Percentiles rank a stretch among this genome's conserved stretches.
phyloP scores from a whole-genome alignment of 352 stramenopile species.

The Pythium aphanidermatum region DNA sequence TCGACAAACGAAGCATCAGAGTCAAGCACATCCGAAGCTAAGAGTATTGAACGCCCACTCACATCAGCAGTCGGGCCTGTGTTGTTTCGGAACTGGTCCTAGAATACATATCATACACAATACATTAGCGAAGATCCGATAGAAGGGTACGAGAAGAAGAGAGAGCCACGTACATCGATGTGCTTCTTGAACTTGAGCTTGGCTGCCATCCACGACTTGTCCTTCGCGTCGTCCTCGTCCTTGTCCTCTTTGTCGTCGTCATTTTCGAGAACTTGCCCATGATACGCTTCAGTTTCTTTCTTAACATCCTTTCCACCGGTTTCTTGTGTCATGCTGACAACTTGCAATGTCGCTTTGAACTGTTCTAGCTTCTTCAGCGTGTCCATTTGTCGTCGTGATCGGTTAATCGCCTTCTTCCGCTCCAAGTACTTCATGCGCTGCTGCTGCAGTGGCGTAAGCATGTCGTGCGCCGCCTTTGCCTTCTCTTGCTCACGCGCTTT shows the following conservation, averaged over 20 bases:
- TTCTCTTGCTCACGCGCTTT: slow-evolving; percentile 55
- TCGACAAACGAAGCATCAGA: no score
- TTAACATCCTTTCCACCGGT: slow-evolving; percentile 7
- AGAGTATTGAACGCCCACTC: no score
- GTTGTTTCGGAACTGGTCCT: slow-evolving; percentile 73
- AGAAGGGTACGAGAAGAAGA: no score
- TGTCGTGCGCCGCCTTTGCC: slow-evolving; percentile 51
- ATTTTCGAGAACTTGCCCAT: slow-evolving; percentile 60
- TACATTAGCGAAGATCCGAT: no score
- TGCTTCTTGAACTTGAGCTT: slow-evolving; percentile 89
- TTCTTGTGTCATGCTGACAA: slow-evolving; percentile 15
- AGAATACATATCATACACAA: no score
- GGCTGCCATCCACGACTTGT: slow-evolving; percentile 78
- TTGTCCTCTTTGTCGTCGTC: slow-evolving; percentile 24
- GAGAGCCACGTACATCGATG: slow-evolving; percentile 55
- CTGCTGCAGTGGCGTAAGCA: slow-evolving; percentile 72
- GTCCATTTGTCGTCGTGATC: slow-evolving; percentile 50
- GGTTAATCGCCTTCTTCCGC: slow-evolving; percentile 48
- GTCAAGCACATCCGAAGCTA: no score
- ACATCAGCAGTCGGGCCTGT: slow-evolving; percentile 50
- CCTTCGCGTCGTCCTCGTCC: slow-evolving; percentile 30
- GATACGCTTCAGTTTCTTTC: slow-evolving; percentile 30
- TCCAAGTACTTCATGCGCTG: slow-evolving; percentile 67
- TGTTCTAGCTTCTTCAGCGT: slow-evolving; percentile 63
- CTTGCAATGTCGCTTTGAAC: slow-evolving; percentile 49